Conservation (phyloP, 2,329 filamentous ascomycete genomes). For the Alternaria sp. region DNA sequence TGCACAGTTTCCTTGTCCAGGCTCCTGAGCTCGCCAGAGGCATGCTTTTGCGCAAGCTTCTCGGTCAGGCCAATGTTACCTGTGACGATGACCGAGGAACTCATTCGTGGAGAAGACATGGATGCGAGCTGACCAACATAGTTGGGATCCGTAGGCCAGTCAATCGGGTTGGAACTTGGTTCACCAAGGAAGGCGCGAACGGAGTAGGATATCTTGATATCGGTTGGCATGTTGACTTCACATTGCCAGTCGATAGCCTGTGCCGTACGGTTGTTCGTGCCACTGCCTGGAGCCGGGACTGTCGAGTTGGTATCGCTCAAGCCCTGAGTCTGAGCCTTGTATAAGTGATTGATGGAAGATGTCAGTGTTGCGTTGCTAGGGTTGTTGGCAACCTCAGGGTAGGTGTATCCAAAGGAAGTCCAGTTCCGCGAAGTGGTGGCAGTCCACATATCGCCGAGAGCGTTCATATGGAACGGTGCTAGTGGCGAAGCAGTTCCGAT, state of each 20-base stretch:
- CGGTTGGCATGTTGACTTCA: constrained; percentile 44
- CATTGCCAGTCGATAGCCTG: constrained; percentile 42
- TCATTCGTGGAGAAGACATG: constrained; percentile 50
- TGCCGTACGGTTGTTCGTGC: constrained; percentile 16
- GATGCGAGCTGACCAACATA: constrained; percentile 54
- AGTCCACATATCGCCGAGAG: constrained; percentile 43
- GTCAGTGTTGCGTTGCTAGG: constrained; percentile 42
- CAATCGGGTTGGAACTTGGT: constrained; percentile 32
- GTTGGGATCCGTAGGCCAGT: constrained; percentile 51
- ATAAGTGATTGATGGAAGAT: constrained; percentile 36
- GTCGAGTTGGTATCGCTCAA: constrained; percentile 33
- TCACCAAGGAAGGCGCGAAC: constrained; percentile 45
- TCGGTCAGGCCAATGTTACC: constrained; percentile 54
- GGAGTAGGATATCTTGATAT: constrained; percentile 44
- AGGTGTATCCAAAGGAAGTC: constrained; percentile 47
- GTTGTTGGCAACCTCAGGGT: constrained; percentile 40
- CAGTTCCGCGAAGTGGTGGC: constrained; percentile 37
- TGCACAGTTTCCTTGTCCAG: constrained; percentile 31
- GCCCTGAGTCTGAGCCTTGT: constrained; percentile 38
- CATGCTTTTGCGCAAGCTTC: constrained; percentile 40
- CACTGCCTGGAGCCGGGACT: constrained; percentile 8
- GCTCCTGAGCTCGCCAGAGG: constrained; percentile 37
- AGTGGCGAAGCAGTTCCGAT: constrained; percentile 34
- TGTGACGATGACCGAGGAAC: constrained; percentile 50
- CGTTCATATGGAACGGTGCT: constrained; percentile 45